These are phyloP conservation scores for Albizia julibrissin DNA, from an alignment of 306 rosid species.

Conservation along the genomic window DNA sequence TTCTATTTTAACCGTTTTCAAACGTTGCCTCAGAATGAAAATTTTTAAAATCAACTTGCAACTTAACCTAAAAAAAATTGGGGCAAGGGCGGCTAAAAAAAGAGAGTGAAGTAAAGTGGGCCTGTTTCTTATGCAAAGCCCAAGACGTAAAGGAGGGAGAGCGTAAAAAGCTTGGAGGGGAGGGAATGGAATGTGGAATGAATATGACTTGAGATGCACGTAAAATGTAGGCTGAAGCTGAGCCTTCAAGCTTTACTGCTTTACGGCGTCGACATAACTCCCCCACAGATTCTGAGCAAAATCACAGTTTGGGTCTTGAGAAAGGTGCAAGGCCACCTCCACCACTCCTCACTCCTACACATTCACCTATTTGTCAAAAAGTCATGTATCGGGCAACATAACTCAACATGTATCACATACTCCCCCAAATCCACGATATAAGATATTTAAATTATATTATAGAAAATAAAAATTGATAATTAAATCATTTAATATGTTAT, in stretches of 20 bases:
- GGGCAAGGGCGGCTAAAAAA: too few relatives aligned
- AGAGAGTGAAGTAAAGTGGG: neutral
- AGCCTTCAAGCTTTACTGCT: neutral
- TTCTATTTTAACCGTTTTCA: too few relatives aligned
- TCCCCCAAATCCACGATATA: too few relatives aligned
- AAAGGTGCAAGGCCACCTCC: neutral
- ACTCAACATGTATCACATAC: too few relatives aligned
- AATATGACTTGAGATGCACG: slow-evolving; percentile 18
- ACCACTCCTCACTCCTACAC: neutral
- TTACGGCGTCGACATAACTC: neutral
- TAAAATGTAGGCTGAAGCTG: slow-evolving; percentile 8
- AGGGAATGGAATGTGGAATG: neutral
- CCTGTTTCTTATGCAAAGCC: neutral
- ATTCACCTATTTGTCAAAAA: neutral
- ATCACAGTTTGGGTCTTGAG: neutral
- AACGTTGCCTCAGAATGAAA: too few relatives aligned
- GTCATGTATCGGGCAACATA: too few relatives aligned
- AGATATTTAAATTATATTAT: too few relatives aligned
- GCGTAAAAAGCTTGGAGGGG: neutral
- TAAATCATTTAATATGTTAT: too few relatives aligned
- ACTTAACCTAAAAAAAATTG: too few relatives aligned
- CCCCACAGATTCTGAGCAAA: too few relatives aligned
- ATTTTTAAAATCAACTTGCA: too few relatives aligned
- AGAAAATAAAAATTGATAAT: too few relatives aligned
- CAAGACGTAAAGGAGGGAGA: neutral